Conservation (phyloP, 257 asterid species). For the Eucommia ulmoides region DNA sequence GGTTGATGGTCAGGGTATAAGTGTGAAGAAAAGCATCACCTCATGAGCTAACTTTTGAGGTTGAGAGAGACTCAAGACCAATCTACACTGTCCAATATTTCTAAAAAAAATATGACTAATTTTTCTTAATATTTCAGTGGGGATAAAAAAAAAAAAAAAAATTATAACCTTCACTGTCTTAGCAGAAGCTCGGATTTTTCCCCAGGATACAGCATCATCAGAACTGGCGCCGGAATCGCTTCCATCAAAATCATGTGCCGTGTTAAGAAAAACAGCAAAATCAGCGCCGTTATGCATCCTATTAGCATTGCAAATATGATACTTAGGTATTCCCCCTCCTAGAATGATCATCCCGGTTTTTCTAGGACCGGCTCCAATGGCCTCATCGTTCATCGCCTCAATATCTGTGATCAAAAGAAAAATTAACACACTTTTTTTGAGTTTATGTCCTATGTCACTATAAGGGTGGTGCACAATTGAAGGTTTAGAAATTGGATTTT, state of each 20-base stretch:
- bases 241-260: neutral
- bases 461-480: too few relatives aligned
- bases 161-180: neutral
- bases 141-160: neutral
- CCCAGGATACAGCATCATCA: neutral
- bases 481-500: too few relatives aligned
- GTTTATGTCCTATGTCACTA: too few relatives aligned
- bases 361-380: neutral
- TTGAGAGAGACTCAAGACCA: too few relatives aligned
- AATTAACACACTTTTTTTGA: neutral
- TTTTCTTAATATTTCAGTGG: neutral
- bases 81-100: too few relatives aligned
- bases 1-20: too few relatives aligned
- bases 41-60: too few relatives aligned
- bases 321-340: neutral
- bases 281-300: neutral
- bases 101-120: too few relatives aligned
- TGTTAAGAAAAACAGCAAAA: neutral
- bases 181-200: neutral
- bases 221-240: neutral
- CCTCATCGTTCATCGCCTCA: neutral
- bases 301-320: neutral
- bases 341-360: neutral
- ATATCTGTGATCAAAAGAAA: neutral
- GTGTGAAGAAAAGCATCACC: too few relatives aligned